These are phyloP conservation scores for Fremontodendron californicum DNA, from an alignment of 345 rosid genomes.

Conservation along the genomic window DNA sequence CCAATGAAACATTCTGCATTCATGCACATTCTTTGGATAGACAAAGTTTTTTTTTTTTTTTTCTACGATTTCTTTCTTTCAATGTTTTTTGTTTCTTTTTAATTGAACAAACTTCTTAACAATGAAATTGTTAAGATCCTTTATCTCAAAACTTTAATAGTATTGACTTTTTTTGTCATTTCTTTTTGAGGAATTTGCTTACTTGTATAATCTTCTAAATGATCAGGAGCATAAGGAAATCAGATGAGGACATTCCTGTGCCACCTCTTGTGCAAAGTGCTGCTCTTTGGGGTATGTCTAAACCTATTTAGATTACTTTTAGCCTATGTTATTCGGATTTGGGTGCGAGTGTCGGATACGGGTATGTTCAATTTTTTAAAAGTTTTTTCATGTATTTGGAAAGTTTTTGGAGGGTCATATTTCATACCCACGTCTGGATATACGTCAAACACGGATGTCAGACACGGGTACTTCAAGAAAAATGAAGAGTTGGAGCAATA, in stretches of 20 bases:
- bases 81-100: background rate
- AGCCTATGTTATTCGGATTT: too few species aligned
- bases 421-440: too few species aligned
- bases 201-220: slow-evolving; percentile 15
- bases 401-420: too few species aligned
- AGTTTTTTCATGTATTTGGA: too few species aligned
- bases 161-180: background rate
- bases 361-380: too few species aligned
- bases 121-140: background rate
- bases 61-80: background rate
- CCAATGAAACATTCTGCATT: background rate
- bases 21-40: background rate
- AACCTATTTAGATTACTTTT: background rate
- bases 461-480: too few species aligned
- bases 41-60: too few species aligned
- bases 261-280: slow-evolving; percentile 89
- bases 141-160: background rate
- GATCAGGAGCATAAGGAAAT: slow-evolving; percentile 67
- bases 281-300: slow-evolving; percentile 75
- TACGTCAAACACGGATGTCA: too few species aligned
- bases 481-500: too few species aligned
- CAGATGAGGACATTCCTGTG: slow-evolving; percentile 79
- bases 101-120: background rate
- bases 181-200: background rate
- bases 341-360: too few species aligned